phyloP scores from a whole-genome alignment of 495 filamentous ascomycete genomes.

The Penicillium simplicissimum region DNA sequence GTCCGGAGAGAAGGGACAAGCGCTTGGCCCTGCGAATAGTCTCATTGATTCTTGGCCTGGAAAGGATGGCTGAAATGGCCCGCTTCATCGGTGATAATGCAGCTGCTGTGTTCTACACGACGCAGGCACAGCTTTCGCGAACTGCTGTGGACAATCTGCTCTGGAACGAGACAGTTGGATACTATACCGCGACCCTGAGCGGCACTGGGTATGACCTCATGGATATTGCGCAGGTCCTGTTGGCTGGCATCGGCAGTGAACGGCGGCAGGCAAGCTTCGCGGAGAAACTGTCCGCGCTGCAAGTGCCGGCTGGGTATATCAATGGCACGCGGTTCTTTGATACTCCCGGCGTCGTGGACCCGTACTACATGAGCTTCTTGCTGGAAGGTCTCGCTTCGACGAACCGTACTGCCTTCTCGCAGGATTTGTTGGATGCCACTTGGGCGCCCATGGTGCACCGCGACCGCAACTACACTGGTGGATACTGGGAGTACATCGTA shows the following conservation, averaged over 20 bases:
- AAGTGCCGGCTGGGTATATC: not conserved
- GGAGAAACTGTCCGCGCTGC: constrained; percentile 3
- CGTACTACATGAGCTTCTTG: constrained; percentile 2
- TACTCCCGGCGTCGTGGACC: not conserved
- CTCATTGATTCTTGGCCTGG: not conserved
- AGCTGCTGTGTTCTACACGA: not conserved
- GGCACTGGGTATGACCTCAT: not conserved
- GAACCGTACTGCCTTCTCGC: not conserved
- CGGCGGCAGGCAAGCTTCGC: not conserved
- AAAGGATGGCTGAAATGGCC: constrained; percentile 1
- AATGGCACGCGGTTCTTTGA: not conserved
- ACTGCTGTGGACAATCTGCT: not conserved
- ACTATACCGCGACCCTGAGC: not conserved
- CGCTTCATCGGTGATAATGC: not conserved
- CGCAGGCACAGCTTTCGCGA: not conserved
- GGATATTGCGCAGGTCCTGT: not conserved
- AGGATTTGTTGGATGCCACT: constrained; percentile 7
- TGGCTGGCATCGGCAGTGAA: not conserved
- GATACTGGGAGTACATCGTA: constrained; percentile 14
- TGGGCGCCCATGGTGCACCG: constrained; percentile 9
- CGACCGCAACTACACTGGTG: constrained; percentile 10
- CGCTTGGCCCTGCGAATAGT: not conserved
- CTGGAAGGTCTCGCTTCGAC: not conserved
- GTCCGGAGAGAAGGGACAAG: constrained; percentile 2
- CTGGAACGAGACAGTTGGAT: not conserved